These are phyloP conservation scores for Candida coquimbonensis DNA, from an alignment of 805 yeast genomes.

Conservation along the genomic window DNA sequence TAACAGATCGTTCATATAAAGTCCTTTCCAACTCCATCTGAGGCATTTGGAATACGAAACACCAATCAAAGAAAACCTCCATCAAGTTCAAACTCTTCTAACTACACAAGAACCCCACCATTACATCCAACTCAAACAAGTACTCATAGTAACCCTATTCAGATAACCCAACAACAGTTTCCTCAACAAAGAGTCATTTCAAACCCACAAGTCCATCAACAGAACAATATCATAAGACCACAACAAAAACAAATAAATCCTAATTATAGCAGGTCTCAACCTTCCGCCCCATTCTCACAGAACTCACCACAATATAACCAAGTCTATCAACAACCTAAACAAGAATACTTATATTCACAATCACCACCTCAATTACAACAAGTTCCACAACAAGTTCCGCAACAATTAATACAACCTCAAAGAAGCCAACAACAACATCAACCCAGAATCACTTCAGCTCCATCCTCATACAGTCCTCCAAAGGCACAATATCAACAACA, in stretches of 20 bases:
- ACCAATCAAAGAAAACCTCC: conserved; percentile 8
- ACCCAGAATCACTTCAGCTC: not conserved
- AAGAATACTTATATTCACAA: not conserved
- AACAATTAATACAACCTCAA: not conserved
- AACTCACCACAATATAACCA: not conserved
- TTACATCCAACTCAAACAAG: not conserved
- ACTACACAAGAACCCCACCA: not conserved
- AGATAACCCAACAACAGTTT: not conserved
- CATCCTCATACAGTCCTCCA: conserved; percentile 3
- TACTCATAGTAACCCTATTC: not conserved
- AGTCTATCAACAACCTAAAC: not conserved
- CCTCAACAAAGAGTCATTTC: conserved; percentile 3
- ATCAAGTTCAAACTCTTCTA: not conserved
- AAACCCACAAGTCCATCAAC: not conserved
- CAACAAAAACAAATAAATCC: not conserved
- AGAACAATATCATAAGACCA: not conserved
- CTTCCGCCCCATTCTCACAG: not conserved
- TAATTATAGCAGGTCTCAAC: not conserved
- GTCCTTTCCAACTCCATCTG: conserved; percentile 26
- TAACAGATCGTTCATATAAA: not conserved
- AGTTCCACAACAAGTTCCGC: too few relatives aligned
- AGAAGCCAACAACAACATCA: conserved; percentile 7
- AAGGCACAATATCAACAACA: not conserved
- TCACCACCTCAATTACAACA: conserved; percentile 4
- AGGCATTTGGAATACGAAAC: conserved; percentile 21